Evolutionary conservation across 23 red algal species (phyloP), one percentile per base, ranked within the genome.

Genomic region (Cyanidiococcus yangmingshanensis): DNA sequence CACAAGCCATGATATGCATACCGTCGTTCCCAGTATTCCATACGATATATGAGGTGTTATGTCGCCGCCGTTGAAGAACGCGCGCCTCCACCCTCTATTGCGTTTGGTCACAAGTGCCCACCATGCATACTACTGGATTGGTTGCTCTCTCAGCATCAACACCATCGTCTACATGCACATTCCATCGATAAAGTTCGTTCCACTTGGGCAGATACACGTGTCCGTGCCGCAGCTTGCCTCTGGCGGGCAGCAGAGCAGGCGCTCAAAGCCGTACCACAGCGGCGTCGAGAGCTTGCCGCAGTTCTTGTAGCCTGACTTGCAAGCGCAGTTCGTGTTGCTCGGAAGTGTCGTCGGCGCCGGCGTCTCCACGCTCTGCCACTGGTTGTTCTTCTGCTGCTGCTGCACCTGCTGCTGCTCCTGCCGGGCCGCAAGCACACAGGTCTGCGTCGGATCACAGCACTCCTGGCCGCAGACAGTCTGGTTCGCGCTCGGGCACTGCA

Each of bases 241-340:
- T 3, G 63, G 63, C 63, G 63, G 63, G 63, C 63, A 71, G 63
- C 63, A 71, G 16, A 71, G 63, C 63, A 71, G 63, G 63, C 63
- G 63, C 63, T 71, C 63, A 30, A 71, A 71, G 63, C 63, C 63
- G 63, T 71, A 71, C 63, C 63, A 71, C 12, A 71, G 63, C 21
- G 63, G 63, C 12, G 63, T 71, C 63, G 63, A 71, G n/a, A 71
- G 32, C 63, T 71, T 71, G 63, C 63, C 63, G 63, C 63, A 71
- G 63, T 71, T 71, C n/a, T 25, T 7, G 63, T 71, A 71, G 32
- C 63, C 63, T 3, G 21, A 12, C 7, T 30, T 7, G 63, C 63
- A 71, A 7, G 63, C 63, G 63, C 63, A 71, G 63, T 71, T 71
- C n/a, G 63, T 71, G 63, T 71, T 71, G 63, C n/a, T 32, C 63